Evolutionary conservation across 148 eudicot genomes (phyloP), one percentile per base, ranked within the genome.

Genomic region (Vaccinium darrowii): DNA sequence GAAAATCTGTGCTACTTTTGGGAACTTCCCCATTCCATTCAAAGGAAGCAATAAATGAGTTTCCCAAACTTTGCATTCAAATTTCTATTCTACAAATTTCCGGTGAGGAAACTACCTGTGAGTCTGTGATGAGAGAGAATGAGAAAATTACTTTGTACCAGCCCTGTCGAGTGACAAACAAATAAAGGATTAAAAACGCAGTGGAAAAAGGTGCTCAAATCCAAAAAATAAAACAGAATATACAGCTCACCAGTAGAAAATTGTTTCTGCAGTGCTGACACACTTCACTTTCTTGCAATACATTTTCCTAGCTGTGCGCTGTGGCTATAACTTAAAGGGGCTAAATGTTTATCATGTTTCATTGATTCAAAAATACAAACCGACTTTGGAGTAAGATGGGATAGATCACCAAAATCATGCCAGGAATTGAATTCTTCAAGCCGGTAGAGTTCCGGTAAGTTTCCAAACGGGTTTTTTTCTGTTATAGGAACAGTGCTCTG

Each of bases 371-470:
- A 82, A 77, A 25, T 60, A 18, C 82, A 75, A 23, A n/a, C 18
- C 47, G 56, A 56, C 14, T 53, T 78, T 6, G 81, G 43, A 78
- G 81, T 15, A 57, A 67, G 49, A 82, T 51, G 30, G 88, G 90
- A 57, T 57, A 51, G 39, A 76, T 79, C 65, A 21, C 52, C 85
- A 74, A 60, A 75, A 75, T 8, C 27, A 72, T 43, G 67, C 82
- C 21, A 58, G 30, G 54, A 57, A 78, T 5, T 36, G 79, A 65
- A 79, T 19, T 81, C 81, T 52, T 67, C 67, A 63, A 33, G 57
- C 15, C 16, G 2, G 82, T 16, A 49, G 53, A 21, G 53, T 50
- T 69, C 69, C 23, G 23, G 39, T 18, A 58, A 53, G 21, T 73
- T 86, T 62, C 63, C 62, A n/a, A 30, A 25, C 8, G 21, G 75